phyloP scores from a whole-genome alignment of 169 alveolate genomes.

The Plasmodium gallinaceum region DNA sequence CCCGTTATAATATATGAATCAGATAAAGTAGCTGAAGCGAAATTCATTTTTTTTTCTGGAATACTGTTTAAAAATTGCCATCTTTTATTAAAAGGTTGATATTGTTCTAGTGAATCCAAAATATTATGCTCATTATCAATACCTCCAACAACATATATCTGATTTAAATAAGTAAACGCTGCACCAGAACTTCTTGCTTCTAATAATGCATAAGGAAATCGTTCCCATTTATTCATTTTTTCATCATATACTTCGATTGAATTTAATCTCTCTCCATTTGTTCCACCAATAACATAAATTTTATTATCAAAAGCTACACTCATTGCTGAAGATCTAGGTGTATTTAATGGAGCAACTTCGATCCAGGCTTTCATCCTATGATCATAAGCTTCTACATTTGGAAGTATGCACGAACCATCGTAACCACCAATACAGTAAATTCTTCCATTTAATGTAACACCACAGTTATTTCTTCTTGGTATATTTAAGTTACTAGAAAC shows the following conservation, averaged over 20 bases:
- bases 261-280: conserved; percentile 90
- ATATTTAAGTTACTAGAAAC: conserved; percentile 84
- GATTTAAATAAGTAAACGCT: conserved; percentile 85
- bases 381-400: conserved; percentile 90
- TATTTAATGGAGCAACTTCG: conserved; percentile 86
- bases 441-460: conserved; percentile 80
- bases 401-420: conserved; percentile 86
- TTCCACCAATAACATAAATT: conserved; percentile 89
- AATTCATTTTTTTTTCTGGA: conserved; percentile 85
- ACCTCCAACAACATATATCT: conserved; percentile 88
- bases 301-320: conserved; percentile 83
- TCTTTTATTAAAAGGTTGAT: conserved; percentile 83
- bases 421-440: conserved; percentile 89
- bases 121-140: conserved; percentile 85
- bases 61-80: conserved; percentile 83
- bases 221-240: conserved; percentile 90
- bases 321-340: conserved; percentile 92
- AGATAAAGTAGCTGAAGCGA: conserved; percentile 79
- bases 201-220: conserved; percentile 83
- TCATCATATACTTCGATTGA: conserved; percentile 91
- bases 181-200: conserved; percentile 91
- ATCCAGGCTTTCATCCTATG: conserved; percentile 91
- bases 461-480: conserved; percentile 89
- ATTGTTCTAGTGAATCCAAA: conserved; percentile 86
- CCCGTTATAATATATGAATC: conserved; percentile 83